Base-by-base conservation (phyloP, 495 filamentous ascomycete genomes). In the Penicillium paradoxum region DNA sequence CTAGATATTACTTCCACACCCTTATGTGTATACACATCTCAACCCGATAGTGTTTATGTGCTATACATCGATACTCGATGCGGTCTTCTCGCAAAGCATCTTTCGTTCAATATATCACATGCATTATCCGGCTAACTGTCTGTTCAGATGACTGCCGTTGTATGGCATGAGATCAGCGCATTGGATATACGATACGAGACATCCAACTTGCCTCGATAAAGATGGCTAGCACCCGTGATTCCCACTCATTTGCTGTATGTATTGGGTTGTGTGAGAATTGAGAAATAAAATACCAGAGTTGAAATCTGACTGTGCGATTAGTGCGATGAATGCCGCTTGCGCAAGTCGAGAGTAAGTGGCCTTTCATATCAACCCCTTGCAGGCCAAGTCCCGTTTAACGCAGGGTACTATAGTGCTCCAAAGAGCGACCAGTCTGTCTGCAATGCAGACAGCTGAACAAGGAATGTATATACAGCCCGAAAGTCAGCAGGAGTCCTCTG, bases 301-400 rank as follows among this genome's bases (percentile, higher is more conserved):
- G 29, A 49, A 44, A 13, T 32, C 38, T 44, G 30, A 40, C 33
- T 11, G 10, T 25, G 13, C 27, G 21, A 34, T 38, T 50, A 76
- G 74, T 79, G 75, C 61, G 75, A 79, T 61, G 73, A 74, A 63
- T 79, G 75, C 56, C 72, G 75, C 44, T 62, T 75, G 27, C 66
- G 72, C 49, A 79, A 77, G 61, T 76, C 72, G 45, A 77, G 70
- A 67, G 74, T 77, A 56, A 59, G 63, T 55, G 14, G 18, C 11
- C 7, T 22, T 24, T 36, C 24, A 6, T 27, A 24, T 39, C 25
- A 5, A 11, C 10, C 1, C 11, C 21, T 9, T 39, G 21, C 17
- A 41, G 17, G 34, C n/a, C 6, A 34, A 27, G 27, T 10, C n/a
- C 29, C 32, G 2, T 29, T 8, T 53, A 43, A 38, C 60, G 53